Conservation (phyloP, 352 stramenopile genomes). For the Phytophthora megakarya region DNA sequence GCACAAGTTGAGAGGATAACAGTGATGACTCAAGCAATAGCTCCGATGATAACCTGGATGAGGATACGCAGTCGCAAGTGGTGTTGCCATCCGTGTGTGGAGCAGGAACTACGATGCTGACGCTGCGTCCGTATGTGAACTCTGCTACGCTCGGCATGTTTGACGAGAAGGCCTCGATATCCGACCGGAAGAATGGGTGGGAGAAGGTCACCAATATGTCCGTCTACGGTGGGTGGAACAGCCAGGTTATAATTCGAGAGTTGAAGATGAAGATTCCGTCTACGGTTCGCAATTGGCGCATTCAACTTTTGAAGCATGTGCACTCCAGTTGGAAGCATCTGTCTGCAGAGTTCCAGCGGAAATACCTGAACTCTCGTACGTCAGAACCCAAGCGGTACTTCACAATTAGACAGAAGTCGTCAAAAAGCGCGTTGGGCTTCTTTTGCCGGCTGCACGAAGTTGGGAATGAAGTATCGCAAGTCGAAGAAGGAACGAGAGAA, state of each 20-base stretch:
- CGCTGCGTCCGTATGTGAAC: background rate
- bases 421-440: too few relatives aligned
- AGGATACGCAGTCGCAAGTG: too few relatives aligned
- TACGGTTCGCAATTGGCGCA: background rate
- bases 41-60: too few relatives aligned
- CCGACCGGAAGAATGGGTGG: background rate
- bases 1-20: too few relatives aligned
- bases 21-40: too few relatives aligned
- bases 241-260: background rate
- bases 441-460: too few relatives aligned
- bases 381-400: background rate
- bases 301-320: background rate
- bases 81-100: too few relatives aligned
- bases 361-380: constrained; percentile 1
- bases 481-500: too few relatives aligned
- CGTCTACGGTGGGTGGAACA: background rate
- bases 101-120: background rate
- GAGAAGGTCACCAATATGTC: constrained; percentile 1
- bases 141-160: background rate
- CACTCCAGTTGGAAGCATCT: background rate
- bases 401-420: too few relatives aligned
- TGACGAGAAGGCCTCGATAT: background rate
- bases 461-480: too few relatives aligned
- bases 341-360: background rate
- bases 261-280: background rate